phyloP scores from a whole-genome alignment of 2,329 filamentous ascomycete species.

The Juglanconis oblonga region DNA sequence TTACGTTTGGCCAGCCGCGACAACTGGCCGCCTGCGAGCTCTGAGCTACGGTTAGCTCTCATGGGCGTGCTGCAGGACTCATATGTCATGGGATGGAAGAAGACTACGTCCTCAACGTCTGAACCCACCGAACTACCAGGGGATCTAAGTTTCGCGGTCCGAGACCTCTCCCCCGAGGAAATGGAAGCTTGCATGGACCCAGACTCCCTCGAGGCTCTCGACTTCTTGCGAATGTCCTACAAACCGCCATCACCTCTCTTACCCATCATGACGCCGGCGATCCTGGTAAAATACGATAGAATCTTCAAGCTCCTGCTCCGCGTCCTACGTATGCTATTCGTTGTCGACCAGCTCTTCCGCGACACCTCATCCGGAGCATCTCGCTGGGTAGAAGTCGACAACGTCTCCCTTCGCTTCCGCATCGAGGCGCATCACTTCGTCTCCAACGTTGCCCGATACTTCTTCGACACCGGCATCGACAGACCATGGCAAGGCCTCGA shows the following conservation, averaged over 20 bases:
- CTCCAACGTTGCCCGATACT: slow-evolving; percentile 68
- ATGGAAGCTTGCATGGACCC: slow-evolving; percentile 82
- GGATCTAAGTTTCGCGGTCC: slow-evolving; percentile 77
- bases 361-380: slow-evolving; percentile 41
- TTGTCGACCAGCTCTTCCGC: slow-evolving; percentile 63
- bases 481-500: slow-evolving; percentile 72
- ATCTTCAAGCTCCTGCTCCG: slow-evolving; percentile 80
- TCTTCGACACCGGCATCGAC: slow-evolving; percentile 74
- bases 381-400: slow-evolving; percentile 29
- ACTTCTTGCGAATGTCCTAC: slow-evolving; percentile 87
- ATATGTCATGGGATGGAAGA: background rate
- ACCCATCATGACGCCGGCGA: slow-evolving; percentile 67
- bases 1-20: slow-evolving; percentile 77
- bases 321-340: slow-evolving; percentile 74
- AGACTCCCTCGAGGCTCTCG: slow-evolving; percentile 80
- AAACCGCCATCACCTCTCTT: slow-evolving; percentile 69
- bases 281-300: slow-evolving; percentile 77
- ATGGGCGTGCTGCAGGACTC: slow-evolving; percentile 67
- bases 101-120: slow-evolving; percentile 25
- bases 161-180: slow-evolving; percentile 74
- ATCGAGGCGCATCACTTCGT: slow-evolving; percentile 81
- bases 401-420: slow-evolving; percentile 57
- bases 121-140: slow-evolving; percentile 54
- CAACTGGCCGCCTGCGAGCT: slow-evolving; percentile 91
- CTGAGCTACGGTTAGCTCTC: slow-evolving; percentile 83